Evolutionary conservation across 306 rosid species (phyloP).

Genomic region (Gillenia trifoliata): DNA sequence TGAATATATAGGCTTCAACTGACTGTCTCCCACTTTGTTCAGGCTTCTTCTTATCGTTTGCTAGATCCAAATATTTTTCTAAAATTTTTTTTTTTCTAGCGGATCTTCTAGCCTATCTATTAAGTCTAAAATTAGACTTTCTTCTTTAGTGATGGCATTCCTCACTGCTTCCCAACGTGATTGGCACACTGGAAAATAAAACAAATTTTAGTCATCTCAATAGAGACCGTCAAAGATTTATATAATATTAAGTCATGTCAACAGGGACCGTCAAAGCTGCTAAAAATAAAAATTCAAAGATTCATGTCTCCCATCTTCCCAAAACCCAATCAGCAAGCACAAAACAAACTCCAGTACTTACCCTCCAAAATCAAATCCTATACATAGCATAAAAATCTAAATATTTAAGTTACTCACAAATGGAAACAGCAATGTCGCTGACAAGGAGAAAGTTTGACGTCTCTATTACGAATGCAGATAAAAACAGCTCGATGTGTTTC

Average conservation of each 20-base stretch:
- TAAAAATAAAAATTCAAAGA: neutral
- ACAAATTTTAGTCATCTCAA: slow-evolving; percentile 30
- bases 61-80: no score
- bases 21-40: no score
- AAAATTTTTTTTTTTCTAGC: no score
- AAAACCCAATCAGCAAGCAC: neutral
- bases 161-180: slow-evolving; percentile 66
- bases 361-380: neutral
- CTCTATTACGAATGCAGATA: neutral
- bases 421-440: neutral
- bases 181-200: slow-evolving; percentile 48
- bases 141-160: slow-evolving; percentile 46
- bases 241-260: neutral
- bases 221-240: slow-evolving; percentile 8
- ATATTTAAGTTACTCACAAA: neutral
- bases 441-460: neutral
- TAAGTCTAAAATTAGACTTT: no score
- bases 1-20: no score
- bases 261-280: neutral
- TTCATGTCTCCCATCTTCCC: neutral
- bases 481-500: neutral
- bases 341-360: neutral
- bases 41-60: no score
- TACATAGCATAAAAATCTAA: neutral
- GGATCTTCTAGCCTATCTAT: no score